A percentile compares a stretch with the other conserved stretches of the same genome.
Evolutionary conservation across 2,329 filamentous ascomycete species (phyloP).

Genomic region (Sarocladium kiliense): DNA sequence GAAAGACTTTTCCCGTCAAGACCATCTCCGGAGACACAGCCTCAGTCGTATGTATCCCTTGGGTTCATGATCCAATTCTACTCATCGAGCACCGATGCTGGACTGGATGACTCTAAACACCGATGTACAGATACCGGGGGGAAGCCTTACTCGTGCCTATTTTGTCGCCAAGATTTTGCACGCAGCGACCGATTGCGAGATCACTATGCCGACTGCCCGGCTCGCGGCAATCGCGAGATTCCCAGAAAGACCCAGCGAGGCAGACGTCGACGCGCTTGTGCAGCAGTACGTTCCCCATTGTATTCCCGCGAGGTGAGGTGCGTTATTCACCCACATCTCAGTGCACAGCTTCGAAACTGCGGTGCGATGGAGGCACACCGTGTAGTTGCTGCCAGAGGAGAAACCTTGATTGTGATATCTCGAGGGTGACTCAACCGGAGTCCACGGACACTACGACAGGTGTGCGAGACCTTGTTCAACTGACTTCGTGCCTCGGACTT

Average conservation of each 20-base stretch:
- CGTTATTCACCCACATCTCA: neutral
- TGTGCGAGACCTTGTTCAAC: neutral
- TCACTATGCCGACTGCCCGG: constrained; percentile 1
- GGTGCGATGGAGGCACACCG: constrained; percentile 3
- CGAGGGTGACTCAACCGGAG: neutral
- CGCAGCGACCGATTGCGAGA: constrained; percentile 3
- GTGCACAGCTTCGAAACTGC: constrained; percentile 4
- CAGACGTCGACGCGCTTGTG: constrained; percentile 6
- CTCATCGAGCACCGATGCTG: neutral
- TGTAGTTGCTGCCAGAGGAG: constrained; percentile 5
- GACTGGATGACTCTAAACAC: neutral
- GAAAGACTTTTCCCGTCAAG: constrained; percentile 1
- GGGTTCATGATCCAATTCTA: neutral
- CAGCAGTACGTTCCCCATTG: constrained; percentile 1
- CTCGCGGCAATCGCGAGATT: constrained; percentile 4
- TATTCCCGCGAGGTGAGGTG: neutral
- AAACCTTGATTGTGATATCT: neutral
- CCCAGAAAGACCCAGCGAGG: constrained; percentile 4
- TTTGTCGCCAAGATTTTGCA: constrained; percentile 3
- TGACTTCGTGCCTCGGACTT: neutral
- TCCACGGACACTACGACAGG: neutral
- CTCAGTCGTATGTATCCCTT: neutral
- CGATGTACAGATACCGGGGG: neutral
- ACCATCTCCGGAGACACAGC: constrained; percentile 3
- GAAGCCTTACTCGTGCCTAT: constrained; percentile 6